Evolutionary conservation across 495 filamentous ascomycete genomes (phyloP).

Genomic region (Penicillium argentinense): DNA sequence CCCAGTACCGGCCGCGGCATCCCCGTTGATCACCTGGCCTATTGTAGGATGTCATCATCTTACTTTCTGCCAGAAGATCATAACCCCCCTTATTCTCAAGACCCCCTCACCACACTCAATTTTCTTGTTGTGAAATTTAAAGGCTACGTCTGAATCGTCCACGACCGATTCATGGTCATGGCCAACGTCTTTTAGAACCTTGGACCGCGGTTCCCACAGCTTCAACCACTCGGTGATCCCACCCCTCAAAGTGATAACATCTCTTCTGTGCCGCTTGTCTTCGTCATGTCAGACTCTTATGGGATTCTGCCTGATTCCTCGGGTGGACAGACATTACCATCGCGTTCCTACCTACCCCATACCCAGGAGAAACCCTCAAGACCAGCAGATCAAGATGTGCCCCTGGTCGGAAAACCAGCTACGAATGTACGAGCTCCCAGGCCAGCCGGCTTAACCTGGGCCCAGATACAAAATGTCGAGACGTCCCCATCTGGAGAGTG

Average conservation of each 20-base stretch:
- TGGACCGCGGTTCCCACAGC: slow-evolving; percentile 10
- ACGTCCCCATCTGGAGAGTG: slow-evolving; percentile 7
- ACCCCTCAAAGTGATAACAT: not conserved
- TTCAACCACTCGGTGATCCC: slow-evolving; percentile 1
- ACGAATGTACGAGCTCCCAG: slow-evolving; percentile 18
- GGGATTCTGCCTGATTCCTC: not conserved
- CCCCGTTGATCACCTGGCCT: slow-evolving; percentile 23
- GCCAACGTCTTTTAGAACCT: slow-evolving; percentile 12
- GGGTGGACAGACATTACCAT: not conserved
- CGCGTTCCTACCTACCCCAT: slow-evolving; percentile 2
- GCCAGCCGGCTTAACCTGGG: slow-evolving; percentile 21
- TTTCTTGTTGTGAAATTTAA: not conserved
- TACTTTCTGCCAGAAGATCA: slow-evolving; percentile 11
- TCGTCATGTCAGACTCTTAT: slow-evolving; percentile 13
- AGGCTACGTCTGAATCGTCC: not conserved
- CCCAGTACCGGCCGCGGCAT: slow-evolving; percentile 13
- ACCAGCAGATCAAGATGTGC: slow-evolving; percentile 8
- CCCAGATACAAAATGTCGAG: slow-evolving; percentile 10
- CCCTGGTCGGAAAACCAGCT: slow-evolving; percentile 5
- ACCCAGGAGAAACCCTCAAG: not conserved
- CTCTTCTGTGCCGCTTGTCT: not conserved
- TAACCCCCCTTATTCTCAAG: slow-evolving; percentile 4
- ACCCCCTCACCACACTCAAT: not conserved
- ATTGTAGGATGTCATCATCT: slow-evolving; percentile 25
- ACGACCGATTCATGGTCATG: slow-evolving; percentile 16